Evolutionary conservation across 2,329 filamentous ascomycete species (phyloP).

Genomic region (Talaromyces albobiverticillius): DNA sequence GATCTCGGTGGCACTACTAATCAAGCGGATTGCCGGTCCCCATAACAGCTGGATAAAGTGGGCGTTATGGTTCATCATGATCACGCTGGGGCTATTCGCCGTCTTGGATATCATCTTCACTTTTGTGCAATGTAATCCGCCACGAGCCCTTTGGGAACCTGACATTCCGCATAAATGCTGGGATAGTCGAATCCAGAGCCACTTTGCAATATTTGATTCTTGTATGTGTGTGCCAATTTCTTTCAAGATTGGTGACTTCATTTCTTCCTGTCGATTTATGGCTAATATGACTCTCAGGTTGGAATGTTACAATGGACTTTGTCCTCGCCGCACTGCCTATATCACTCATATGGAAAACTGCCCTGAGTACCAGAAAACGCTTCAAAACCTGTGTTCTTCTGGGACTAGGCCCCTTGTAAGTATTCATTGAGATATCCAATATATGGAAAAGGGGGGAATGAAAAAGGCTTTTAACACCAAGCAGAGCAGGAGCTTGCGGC

Average conservation of each 20-base stretch:
- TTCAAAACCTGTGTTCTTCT: background rate
- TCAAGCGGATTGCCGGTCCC: background rate
- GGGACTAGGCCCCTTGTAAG: conserved; percentile 1
- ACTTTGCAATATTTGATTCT: background rate
- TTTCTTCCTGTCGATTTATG: background rate
- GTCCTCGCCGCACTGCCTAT: background rate
- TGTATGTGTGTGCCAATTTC: background rate
- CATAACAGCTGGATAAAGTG: background rate
- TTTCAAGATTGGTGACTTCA: background rate
- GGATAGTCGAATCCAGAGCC: background rate
- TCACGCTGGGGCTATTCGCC: background rate
- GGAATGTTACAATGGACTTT: conserved; percentile 1
- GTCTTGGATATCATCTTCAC: background rate
- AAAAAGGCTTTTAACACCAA: background rate
- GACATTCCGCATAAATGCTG: background rate
- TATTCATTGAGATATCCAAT: background rate
- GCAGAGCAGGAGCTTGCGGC: background rate
- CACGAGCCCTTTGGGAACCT: background rate
- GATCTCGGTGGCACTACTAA: background rate
- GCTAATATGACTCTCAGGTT: background rate
- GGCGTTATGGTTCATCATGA: background rate
- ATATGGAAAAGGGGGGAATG: background rate
- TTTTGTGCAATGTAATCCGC: conserved; percentile 5
- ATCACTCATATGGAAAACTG: background rate
- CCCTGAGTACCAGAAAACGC: background rate